These are phyloP conservation scores for Talaromyces sp. DNA, from an alignment of 2,329 filamentous ascomycete genomes.

Conservation along the genomic window DNA sequence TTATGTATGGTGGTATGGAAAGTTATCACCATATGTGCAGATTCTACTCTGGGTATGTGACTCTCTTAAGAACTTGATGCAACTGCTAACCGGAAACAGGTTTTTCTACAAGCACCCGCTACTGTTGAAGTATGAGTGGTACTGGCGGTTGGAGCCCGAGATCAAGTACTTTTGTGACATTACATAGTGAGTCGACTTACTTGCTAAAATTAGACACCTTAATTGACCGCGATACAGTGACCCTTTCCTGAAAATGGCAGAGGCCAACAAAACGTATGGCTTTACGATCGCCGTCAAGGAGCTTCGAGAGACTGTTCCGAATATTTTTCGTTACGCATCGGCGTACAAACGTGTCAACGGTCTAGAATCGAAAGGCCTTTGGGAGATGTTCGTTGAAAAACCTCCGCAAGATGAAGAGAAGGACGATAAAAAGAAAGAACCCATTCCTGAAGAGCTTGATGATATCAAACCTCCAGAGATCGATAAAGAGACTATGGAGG, in stretches of 20 bases:
- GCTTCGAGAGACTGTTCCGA: constrained; percentile 93
- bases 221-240: constrained; percentile 56
- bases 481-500: constrained; percentile 91
- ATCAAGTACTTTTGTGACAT: constrained; percentile 99
- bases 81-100: constrained; percentile 38
- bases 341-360: constrained; percentile 94
- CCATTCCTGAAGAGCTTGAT: constrained; percentile 69
- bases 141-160: constrained; percentile 97
- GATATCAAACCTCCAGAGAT: constrained; percentile 62
- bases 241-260: constrained; percentile 92
- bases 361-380: constrained; percentile 83
- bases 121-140: constrained; percentile 97
- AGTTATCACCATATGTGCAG: constrained; percentile 99
- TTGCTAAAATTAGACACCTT: constrained; percentile 8
- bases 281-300: constrained; percentile 99
- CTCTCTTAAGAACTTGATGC: neutral
- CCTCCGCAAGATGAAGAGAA: constrained; percentile 48
- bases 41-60: constrained; percentile 85
- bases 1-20: constrained; percentile 99
- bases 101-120: constrained; percentile 98
- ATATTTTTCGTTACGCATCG: constrained; percentile 98
- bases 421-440: constrained; percentile 64
- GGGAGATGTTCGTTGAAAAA: constrained; percentile 97
- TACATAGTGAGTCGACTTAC: constrained; percentile 68
- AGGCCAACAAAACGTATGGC: constrained; percentile 93